Evolutionary conservation across 1,139 yeast species (phyloP).

Genomic region (Geotrichum restrictum): DNA sequence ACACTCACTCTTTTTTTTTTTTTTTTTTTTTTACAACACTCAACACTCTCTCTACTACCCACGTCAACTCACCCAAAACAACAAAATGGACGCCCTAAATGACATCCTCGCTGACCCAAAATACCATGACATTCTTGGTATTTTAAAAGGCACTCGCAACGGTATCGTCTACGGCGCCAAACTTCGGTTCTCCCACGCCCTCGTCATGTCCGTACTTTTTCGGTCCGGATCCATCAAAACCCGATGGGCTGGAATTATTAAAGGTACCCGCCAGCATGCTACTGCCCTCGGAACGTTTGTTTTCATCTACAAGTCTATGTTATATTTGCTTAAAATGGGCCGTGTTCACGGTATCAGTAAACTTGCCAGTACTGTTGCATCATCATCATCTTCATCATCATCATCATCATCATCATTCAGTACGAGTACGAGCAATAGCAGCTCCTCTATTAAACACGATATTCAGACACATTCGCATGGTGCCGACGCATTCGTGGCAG

Average conservation of each 20-base stretch:
- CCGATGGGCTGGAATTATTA: slow-evolving; percentile 48
- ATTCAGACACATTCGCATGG: slow-evolving; percentile 29
- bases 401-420: too few relatives aligned
- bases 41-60: too few relatives aligned
- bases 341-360: neutral
- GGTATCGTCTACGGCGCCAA: slow-evolving; percentile 67
- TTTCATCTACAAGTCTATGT: slow-evolving; percentile 50
- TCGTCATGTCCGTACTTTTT: slow-evolving; percentile 59
- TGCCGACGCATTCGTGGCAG: slow-evolving; percentile 54
- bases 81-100: slow-evolving; percentile 21
- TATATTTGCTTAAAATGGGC: slow-evolving; percentile 32
- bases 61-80: too few relatives aligned
- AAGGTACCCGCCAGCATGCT: slow-evolving; percentile 65
- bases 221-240: slow-evolving; percentile 45
- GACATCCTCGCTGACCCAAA: slow-evolving; percentile 33
- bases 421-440: too few relatives aligned
- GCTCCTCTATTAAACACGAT: slow-evolving; percentile 27
- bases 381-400: too few relatives aligned
- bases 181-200: slow-evolving; percentile 68
- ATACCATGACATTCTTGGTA: slow-evolving; percentile 37
- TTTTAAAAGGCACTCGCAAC: slow-evolving; percentile 40
- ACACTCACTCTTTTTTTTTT: too few relatives aligned
- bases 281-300: slow-evolving; percentile 65
- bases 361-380: too few relatives aligned
- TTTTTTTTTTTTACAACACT: too few relatives aligned